Conservation (phyloP, 1,139 yeast species). For the Hansenula lynferdii region DNA sequence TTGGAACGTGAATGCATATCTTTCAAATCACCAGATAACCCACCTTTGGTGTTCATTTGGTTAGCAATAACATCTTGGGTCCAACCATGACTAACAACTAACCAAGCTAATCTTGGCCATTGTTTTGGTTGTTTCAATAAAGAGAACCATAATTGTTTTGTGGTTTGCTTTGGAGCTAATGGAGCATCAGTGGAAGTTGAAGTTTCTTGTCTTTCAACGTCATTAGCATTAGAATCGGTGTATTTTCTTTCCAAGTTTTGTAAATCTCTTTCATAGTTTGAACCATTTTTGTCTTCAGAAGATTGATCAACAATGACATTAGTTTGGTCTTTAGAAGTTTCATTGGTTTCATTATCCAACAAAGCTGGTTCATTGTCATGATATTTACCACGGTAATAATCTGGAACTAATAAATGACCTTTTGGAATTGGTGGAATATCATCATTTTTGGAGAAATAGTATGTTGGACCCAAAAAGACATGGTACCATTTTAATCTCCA, state of each 20-base stretch:
- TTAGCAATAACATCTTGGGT: constrained; percentile 54
- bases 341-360: constrained; percentile 18
- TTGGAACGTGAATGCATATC: constrained; percentile 54
- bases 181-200: constrained; percentile 10
- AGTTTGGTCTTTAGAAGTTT: constrained; percentile 4
- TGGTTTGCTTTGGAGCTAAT: constrained; percentile 26
- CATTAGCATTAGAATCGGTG: background rate
- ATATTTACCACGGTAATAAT: constrained; percentile 64
- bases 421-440: constrained; percentile 64
- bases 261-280: constrained; percentile 15
- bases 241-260: constrained; percentile 16
- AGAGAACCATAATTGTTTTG: constrained; percentile 34
- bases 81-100: constrained; percentile 54
- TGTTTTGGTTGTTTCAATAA: constrained; percentile 40
- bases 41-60: constrained; percentile 34
- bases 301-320: constrained; percentile 5
- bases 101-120: constrained; percentile 50
- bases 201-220: constrained; percentile 1
- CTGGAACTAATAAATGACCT: constrained; percentile 50
- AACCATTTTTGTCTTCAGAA: constrained; percentile 8
- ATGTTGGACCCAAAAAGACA: constrained; percentile 51
- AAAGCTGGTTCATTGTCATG: constrained; percentile 18
- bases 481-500: constrained; percentile 65
- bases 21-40: constrained; percentile 34
- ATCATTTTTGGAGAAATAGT: constrained; percentile 50